phyloP scores from a whole-genome alignment of 495 filamentous ascomycete species.

The Aspergillus haitiensis region DNA sequence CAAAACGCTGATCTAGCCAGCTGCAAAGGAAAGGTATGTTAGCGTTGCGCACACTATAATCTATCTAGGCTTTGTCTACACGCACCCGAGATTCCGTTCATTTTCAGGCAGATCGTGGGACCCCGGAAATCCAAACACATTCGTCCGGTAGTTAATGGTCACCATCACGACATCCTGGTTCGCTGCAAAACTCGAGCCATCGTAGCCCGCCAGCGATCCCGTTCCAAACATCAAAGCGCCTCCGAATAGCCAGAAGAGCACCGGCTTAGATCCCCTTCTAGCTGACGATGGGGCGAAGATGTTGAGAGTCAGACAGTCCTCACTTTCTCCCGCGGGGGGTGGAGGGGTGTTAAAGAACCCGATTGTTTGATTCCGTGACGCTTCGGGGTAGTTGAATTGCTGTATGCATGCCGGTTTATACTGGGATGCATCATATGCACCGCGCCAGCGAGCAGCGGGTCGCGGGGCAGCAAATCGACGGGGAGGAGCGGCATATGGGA shows the following conservation, averaged over 20 bases:
- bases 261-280: slow-evolving; percentile 21
- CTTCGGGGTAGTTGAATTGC: slow-evolving; percentile 27
- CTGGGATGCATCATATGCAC: slow-evolving; percentile 29
- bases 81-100: slow-evolving; percentile 29
- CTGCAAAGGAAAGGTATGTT: not conserved
- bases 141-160: slow-evolving; percentile 35
- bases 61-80: not conserved
- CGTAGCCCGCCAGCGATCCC: slow-evolving; percentile 28
- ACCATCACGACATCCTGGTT: slow-evolving; percentile 32
- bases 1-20: slow-evolving; percentile 35
- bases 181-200: slow-evolving; percentile 30
- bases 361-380: slow-evolving; percentile 5
- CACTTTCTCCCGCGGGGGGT: slow-evolving; percentile 24
- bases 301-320: slow-evolving; percentile 54
- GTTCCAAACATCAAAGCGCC: slow-evolving; percentile 25
- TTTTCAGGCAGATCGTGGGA: slow-evolving; percentile 18
- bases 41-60: not conserved
- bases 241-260: slow-evolving; percentile 33
- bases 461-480: slow-evolving; percentile 37
- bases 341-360: slow-evolving; percentile 11
- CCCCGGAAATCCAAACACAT: slow-evolving; percentile 39
- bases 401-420: slow-evolving; percentile 41
- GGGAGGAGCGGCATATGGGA: slow-evolving; percentile 36
- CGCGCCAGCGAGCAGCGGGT: slow-evolving; percentile 19
- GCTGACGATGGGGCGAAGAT: slow-evolving; percentile 24